Conservation (phyloP, 768 basidiomycete genomes). For the Coprinellus aureogranulatus region DNA sequence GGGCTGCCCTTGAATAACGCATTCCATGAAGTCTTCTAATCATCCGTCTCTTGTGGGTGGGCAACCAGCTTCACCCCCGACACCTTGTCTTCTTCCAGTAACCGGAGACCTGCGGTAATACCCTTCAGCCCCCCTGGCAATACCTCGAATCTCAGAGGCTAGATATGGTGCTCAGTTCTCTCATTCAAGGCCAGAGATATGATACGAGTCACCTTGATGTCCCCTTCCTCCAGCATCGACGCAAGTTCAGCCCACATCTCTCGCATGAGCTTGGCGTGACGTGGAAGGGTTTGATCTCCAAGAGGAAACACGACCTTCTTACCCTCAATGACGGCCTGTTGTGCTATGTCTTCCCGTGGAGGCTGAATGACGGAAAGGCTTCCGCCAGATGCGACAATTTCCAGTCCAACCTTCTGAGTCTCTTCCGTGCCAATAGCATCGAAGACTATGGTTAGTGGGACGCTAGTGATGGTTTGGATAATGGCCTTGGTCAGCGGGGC, state of each 20-base stretch:
- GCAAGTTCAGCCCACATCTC: conserved; percentile 18
- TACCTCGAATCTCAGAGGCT: not conserved
- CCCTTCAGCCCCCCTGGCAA: not conserved
- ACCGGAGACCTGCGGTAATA: not conserved
- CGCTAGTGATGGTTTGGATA: conserved; percentile 14
- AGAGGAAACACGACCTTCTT: conserved; percentile 14
- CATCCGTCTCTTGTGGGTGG: not conserved
- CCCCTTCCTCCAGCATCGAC: not conserved
- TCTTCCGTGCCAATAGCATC: conserved; percentile 21
- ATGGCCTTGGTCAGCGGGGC: not conserved
- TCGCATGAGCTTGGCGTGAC: conserved; percentile 16
- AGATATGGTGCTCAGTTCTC: not conserved
- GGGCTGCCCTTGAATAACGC: no score
- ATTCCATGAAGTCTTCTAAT: not conserved
- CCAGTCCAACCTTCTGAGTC: conserved; percentile 23
- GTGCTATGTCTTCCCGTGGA: conserved; percentile 16
- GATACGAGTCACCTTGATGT: not conserved
- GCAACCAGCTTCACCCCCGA: not conserved
- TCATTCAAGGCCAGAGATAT: not conserved
- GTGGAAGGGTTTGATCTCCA: conserved; percentile 21
- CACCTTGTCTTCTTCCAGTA: not conserved
- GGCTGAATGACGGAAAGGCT: conserved; percentile 30
- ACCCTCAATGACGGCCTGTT: conserved; percentile 4
- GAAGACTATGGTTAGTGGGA: conserved; percentile 21
- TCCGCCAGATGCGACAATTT: conserved; percentile 32